Conservation (phyloP, 495 filamentous ascomycete genomes). For the Trichoderma orchidacearum region DNA sequence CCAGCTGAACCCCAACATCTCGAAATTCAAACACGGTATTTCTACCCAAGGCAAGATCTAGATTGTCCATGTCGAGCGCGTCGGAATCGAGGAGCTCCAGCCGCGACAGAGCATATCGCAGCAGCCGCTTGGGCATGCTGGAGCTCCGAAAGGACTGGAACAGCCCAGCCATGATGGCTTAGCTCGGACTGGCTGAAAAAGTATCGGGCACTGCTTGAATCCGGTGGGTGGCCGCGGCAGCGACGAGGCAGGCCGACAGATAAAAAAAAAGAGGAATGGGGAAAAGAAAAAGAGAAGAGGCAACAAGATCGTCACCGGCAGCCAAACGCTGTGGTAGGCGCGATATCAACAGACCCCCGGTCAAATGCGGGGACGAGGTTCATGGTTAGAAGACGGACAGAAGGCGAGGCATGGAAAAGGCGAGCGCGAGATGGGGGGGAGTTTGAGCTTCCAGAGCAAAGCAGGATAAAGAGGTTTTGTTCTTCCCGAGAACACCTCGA, state of each 20-base stretch:
- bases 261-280: no score
- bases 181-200: no score
- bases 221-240: no score
- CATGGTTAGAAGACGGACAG: neutral
- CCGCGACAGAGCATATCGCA: constrained; percentile 68
- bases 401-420: neutral
- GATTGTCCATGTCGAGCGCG: constrained; percentile 61
- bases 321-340: constrained; percentile 1
- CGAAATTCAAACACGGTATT: constrained; percentile 65
- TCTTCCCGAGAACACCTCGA: no score
- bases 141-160: constrained; percentile 51
- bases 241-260: no score
- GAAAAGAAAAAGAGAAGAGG: neutral
- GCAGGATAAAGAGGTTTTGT: neutral
- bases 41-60: constrained; percentile 66
- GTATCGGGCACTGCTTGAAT: no score
- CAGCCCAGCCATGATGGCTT: constrained; percentile 36
- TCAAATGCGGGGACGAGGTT: constrained; percentile 2
- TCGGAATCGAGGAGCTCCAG: constrained; percentile 73
- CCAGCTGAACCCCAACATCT: constrained; percentile 62
- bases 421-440: no score
- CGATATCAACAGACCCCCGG: constrained; percentile 2
- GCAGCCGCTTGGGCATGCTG: constrained; percentile 66
- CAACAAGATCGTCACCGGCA: neutral
- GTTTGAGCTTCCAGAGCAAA: neutral